Evolutionary conservation across 2,329 filamentous ascomycete species (phyloP).

Genomic region (Alternaria panax): DNA sequence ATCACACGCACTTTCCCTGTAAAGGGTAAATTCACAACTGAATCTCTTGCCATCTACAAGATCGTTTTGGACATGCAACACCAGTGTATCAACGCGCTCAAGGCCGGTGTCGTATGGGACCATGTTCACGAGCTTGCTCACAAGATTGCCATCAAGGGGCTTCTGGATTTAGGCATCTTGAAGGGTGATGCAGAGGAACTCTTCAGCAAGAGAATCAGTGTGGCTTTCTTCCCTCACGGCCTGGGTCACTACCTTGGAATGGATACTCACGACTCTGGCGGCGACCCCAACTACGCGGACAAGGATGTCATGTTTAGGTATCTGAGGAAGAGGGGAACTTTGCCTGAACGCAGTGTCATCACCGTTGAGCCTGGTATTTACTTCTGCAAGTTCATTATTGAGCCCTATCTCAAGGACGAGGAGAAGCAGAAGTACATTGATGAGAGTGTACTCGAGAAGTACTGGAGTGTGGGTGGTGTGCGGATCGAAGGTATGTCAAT

Average conservation of each 20-base stretch:
- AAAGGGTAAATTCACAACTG: slow-evolving; percentile 60
- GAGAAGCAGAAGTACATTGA: slow-evolving; percentile 71
- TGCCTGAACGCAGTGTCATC: slow-evolving; percentile 83
- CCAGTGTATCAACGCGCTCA: slow-evolving; percentile 75
- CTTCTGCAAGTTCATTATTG: slow-evolving; percentile 76
- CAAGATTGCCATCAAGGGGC: slow-evolving; percentile 79
- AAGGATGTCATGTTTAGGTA: slow-evolving; percentile 86
- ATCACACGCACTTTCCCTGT: slow-evolving; percentile 90
- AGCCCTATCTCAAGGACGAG: slow-evolving; percentile 70
- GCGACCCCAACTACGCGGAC: slow-evolving; percentile 65
- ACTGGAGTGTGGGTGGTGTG: slow-evolving; percentile 84
- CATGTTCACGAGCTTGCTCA: slow-evolving; percentile 83
- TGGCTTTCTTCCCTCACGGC: slow-evolving; percentile 61
- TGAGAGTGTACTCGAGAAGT: slow-evolving; percentile 68
- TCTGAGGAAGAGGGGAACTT: slow-evolving; percentile 75
- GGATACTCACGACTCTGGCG: slow-evolving; percentile 61
- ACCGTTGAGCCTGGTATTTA: slow-evolving; percentile 94
- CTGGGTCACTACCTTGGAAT: slow-evolving; percentile 61
- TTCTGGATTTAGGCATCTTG: slow-evolving; percentile 78
- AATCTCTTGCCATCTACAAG: slow-evolving; percentile 69
- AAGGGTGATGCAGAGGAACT: slow-evolving; percentile 62
- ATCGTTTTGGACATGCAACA: slow-evolving; percentile 88
- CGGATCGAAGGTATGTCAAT: slow-evolving; percentile 71
- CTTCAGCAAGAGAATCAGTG: slow-evolving; percentile 54
- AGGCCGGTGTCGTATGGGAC: slow-evolving; percentile 79